A percentile compares a stretch with the other conserved stretches of the same genome.
phyloP scores from a whole-genome alignment of 768 basidiomycete genomes.

The Tylopilus rubrobrunneus region DNA sequence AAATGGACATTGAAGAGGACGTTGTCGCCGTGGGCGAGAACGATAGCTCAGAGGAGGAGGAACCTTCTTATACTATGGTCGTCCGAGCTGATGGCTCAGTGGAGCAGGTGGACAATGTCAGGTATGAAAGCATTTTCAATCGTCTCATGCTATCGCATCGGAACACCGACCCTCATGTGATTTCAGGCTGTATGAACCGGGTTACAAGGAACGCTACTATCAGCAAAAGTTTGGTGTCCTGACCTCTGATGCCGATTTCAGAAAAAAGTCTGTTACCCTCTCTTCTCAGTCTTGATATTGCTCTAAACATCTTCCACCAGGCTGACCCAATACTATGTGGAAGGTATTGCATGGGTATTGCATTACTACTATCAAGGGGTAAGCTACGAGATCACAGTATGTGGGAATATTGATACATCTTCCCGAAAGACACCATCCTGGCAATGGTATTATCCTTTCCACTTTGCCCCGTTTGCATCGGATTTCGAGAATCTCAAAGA shows the following conservation, averaged over 20 bases:
- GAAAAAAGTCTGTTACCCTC: slow-evolving; percentile 55
- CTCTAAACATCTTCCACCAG: slow-evolving; percentile 37
- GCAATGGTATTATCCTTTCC: slow-evolving; percentile 99
- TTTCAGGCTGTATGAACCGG: slow-evolving; percentile 88
- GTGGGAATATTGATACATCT: slow-evolving; percentile 17
- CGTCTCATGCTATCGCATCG: not conserved
- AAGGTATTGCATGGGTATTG: slow-evolving; percentile 94
- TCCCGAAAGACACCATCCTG: slow-evolving; percentile 76
- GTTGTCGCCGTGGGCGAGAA: slow-evolving; percentile 29
- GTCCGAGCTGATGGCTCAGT: slow-evolving; percentile 91
- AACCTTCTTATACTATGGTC: slow-evolving; percentile 56
- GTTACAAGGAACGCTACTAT: slow-evolving; percentile 95
- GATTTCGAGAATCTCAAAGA: slow-evolving; percentile 81
- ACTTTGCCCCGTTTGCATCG: slow-evolving; percentile 96
- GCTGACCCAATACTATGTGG: slow-evolving; percentile 79
- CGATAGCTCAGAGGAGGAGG: slow-evolving; percentile 47
- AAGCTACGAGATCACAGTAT: slow-evolving; percentile 23
- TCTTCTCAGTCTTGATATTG: not conserved
- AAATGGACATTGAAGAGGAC: slow-evolving; percentile 27
- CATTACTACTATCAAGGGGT: slow-evolving; percentile 99
- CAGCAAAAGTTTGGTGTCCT: slow-evolving; percentile 85
- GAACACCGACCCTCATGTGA: slow-evolving; percentile 1
- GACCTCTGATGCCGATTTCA: slow-evolving; percentile 65
- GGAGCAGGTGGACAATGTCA: slow-evolving; percentile 89
- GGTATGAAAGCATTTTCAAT: slow-evolving; percentile 47